These are phyloP conservation scores for Escallonia herrerae DNA, from an alignment of 129 eudicot species.

Conservation along the genomic window DNA sequence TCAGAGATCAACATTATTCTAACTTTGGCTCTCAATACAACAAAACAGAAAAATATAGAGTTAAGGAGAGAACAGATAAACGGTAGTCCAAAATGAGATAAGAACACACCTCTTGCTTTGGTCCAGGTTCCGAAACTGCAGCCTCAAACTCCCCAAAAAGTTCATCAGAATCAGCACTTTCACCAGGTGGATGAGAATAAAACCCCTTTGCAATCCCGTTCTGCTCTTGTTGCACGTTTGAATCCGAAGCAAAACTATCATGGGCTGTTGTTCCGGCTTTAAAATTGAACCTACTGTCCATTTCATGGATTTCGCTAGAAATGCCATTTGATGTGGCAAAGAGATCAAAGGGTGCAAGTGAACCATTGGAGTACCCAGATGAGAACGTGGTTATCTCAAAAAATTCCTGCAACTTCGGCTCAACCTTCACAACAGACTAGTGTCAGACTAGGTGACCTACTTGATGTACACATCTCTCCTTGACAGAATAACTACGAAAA, in stretches of 20 bases:
- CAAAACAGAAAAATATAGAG: background rate
- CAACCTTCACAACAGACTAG: conserved; percentile 9
- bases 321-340: conserved; percentile 29
- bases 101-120: conserved; percentile 29
- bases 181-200: conserved; percentile 25
- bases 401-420: conserved; percentile 18
- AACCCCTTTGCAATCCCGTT: conserved; percentile 16
- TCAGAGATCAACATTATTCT: conserved; percentile 1
- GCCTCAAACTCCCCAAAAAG: conserved; percentile 68
- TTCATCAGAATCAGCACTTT: conserved; percentile 47
- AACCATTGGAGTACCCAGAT: conserved; percentile 21
- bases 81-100: background rate
- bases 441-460: background rate
- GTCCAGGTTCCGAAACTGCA: conserved; percentile 36
- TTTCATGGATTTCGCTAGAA: conserved; percentile 22
- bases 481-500: background rate
- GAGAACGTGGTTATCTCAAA: conserved; percentile 22
- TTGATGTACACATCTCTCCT: background rate
- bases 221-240: conserved; percentile 12
- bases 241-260: conserved; percentile 24
- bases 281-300: conserved; percentile 25
- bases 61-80: background rate
- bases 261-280: conserved; percentile 18
- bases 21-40: conserved; percentile 7
- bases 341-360: conserved; percentile 31